phyloP scores from a whole-genome alignment of 2,329 filamentous ascomycete genomes.

The Curvularia sp. region DNA sequence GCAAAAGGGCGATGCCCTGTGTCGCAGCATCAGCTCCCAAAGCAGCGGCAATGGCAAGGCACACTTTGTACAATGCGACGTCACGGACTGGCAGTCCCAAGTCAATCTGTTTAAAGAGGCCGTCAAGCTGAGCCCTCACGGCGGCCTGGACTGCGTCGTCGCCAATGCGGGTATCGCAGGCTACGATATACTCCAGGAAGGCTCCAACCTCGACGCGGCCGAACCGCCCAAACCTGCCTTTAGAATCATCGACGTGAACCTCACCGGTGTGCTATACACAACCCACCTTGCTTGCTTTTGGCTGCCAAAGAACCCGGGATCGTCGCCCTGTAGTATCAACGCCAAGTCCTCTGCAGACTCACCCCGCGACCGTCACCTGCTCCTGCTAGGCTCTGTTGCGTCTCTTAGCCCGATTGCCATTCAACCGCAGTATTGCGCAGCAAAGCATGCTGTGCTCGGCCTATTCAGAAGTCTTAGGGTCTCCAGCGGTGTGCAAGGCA shows the following conservation, averaged over 20 bases:
- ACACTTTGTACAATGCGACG: constrained; percentile 68
- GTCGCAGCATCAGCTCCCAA: constrained; percentile 59
- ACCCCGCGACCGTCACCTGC: constrained; percentile 63
- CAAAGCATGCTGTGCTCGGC: constrained; percentile 72
- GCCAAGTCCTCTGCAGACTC: constrained; percentile 35
- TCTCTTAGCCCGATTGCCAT: constrained; percentile 55
- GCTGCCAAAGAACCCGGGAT: constrained; percentile 60
- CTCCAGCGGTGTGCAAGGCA: constrained; percentile 57
- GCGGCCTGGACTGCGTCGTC: constrained; percentile 68
- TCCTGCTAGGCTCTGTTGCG: constrained; percentile 70
- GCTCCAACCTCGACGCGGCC: constrained; percentile 54
- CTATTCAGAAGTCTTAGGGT: constrained; percentile 67
- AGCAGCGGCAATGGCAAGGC: constrained; percentile 54
- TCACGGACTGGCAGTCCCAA: constrained; percentile 70
- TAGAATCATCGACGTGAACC: constrained; percentile 66
- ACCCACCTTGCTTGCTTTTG: constrained; percentile 69
- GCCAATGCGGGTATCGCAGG: constrained; percentile 71
- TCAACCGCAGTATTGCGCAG: constrained; percentile 63
- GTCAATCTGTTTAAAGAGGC: constrained; percentile 69
- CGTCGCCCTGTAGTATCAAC: constrained; percentile 44
- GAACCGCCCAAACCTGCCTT: constrained; percentile 61
- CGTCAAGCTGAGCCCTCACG: constrained; percentile 60
- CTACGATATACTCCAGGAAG: constrained; percentile 56
- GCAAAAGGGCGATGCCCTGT: constrained; percentile 61
- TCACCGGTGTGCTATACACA: constrained; percentile 70